A percentile compares a stretch with the other conserved stretches of the same genome.
Conservation (phyloP, 2,329 filamentous ascomycete species). For the Mycosphaerella sp. region DNA sequence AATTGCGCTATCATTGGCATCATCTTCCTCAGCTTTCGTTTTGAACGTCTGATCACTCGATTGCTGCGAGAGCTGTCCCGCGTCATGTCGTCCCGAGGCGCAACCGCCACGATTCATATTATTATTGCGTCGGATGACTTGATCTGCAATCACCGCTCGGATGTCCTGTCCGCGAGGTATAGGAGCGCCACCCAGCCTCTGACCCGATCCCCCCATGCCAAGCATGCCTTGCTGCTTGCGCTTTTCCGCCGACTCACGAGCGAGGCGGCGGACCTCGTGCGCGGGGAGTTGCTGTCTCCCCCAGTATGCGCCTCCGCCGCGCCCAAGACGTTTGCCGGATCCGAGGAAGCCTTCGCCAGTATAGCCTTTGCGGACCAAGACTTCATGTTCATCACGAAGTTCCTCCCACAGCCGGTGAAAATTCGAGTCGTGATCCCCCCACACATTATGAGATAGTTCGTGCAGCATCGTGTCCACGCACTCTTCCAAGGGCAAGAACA, state of each 20-base stretch:
- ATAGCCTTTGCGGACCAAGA: constrained; percentile 71
- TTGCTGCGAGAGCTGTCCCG: constrained; percentile 59
- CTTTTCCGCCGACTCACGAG: constrained; percentile 62
- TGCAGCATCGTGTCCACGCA: constrained; percentile 90
- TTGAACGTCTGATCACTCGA: constrained; percentile 67
- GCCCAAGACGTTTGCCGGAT: constrained; percentile 64
- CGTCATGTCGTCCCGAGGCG: constrained; percentile 62
- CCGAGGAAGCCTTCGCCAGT: constrained; percentile 85
- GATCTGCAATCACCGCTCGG: constrained; percentile 63
- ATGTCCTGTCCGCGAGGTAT: constrained; percentile 58
- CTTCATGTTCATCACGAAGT: constrained; percentile 76
- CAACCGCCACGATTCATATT: constrained; percentile 59
- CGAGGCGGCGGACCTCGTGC: constrained; percentile 67
- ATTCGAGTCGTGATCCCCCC: constrained; percentile 72
- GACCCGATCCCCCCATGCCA: constrained; percentile 59
- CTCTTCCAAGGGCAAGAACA: constrained; percentile 74
- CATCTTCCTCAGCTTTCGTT: constrained; percentile 79
- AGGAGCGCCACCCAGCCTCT: constrained; percentile 61
- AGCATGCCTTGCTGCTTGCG: constrained; percentile 45
- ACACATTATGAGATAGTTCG: constrained; percentile 82
- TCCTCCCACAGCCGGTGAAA: constrained; percentile 89
- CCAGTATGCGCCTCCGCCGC: constrained; percentile 38
- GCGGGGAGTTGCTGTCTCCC: constrained; percentile 52
- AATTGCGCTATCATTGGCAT: constrained; percentile 82
- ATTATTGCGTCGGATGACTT: constrained; percentile 55